phyloP scores from a whole-genome alignment of 805 yeast genomes.

The Candida qinlingensis region DNA sequence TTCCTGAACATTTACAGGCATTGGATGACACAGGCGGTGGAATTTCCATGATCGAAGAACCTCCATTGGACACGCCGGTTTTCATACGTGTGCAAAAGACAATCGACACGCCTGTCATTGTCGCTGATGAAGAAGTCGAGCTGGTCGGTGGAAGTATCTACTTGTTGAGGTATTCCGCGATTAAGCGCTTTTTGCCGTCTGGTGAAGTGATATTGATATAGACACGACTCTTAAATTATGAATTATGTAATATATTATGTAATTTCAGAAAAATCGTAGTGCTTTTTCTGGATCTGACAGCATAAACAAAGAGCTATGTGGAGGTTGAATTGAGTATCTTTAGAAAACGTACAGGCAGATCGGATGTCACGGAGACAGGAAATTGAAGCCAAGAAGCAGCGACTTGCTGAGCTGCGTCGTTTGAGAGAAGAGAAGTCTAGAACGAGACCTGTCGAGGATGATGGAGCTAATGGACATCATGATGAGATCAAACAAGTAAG shows the following conservation, averaged over 20 bases:
- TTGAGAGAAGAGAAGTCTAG: conserved; percentile 33
- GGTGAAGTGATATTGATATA: conserved; percentile 41
- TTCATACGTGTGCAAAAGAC: conserved; percentile 53
- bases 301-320: no score
- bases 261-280: neutral
- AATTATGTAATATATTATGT: neutral
- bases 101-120: conserved; percentile 32
- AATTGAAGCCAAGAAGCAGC: conserved; percentile 48
- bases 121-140: conserved; percentile 54
- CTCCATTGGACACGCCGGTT: conserved; percentile 73
- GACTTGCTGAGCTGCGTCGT: conserved; percentile 46
- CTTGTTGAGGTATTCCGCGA: conserved; percentile 61
- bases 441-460: neutral
- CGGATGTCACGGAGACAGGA: conserved; percentile 30
- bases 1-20: conserved; percentile 66
- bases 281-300: neutral
- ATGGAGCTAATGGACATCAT: neutral
- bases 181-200: conserved; percentile 34
- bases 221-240: neutral
- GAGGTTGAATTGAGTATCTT: no score
- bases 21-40: conserved; percentile 71
- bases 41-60: conserved; percentile 71
- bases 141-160: conserved; percentile 63
- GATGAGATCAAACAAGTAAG: conserved; percentile 2
- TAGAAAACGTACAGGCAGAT: neutral